These are phyloP conservation scores for Prosopis cineraria DNA, from an alignment of 306 rosid genomes.

Conservation along the genomic window DNA sequence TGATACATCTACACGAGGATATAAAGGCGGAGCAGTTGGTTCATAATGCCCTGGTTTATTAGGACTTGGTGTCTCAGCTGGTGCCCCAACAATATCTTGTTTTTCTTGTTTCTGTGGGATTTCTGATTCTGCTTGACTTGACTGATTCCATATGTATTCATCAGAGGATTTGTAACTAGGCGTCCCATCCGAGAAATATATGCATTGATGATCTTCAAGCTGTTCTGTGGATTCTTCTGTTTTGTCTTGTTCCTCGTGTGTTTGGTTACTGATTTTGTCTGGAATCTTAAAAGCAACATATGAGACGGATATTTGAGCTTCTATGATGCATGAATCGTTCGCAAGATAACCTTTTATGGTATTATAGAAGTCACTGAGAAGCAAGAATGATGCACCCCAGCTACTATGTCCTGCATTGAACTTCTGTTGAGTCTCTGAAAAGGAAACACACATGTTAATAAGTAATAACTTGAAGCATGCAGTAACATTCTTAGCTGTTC, in stretches of 20 bases:
- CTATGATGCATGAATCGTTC: slow-evolving; percentile 55
- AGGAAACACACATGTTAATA: not conserved
- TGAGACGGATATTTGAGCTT: slow-evolving; percentile 64
- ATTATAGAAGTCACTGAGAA: slow-evolving; percentile 58
- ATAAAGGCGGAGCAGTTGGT: slow-evolving; percentile 1
- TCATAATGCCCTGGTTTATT: not conserved
- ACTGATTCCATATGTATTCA: not conserved
- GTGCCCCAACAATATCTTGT: not conserved
- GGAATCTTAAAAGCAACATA: slow-evolving; percentile 5
- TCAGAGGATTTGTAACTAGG: not conserved
- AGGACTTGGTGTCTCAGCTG: not conserved
- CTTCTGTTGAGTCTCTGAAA: slow-evolving; percentile 66
- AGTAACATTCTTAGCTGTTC: too few relatives aligned
- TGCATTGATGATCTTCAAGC: not conserved
- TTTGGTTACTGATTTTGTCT: not conserved
- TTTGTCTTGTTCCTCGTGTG: not conserved
- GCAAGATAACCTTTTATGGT: slow-evolving; percentile 57
- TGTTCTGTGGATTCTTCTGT: not conserved
- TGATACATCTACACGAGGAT: not conserved
- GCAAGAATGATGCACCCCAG: slow-evolving; percentile 72
- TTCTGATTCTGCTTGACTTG: not conserved
- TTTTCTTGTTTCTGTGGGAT: too few relatives aligned
- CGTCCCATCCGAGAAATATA: slow-evolving; percentile 2
- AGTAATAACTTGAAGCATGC: not conserved
- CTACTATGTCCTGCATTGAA: slow-evolving; percentile 66